Base-by-base conservation (phyloP, 2,329 filamentous ascomycete species). In the Madurella fahalii region DNA sequence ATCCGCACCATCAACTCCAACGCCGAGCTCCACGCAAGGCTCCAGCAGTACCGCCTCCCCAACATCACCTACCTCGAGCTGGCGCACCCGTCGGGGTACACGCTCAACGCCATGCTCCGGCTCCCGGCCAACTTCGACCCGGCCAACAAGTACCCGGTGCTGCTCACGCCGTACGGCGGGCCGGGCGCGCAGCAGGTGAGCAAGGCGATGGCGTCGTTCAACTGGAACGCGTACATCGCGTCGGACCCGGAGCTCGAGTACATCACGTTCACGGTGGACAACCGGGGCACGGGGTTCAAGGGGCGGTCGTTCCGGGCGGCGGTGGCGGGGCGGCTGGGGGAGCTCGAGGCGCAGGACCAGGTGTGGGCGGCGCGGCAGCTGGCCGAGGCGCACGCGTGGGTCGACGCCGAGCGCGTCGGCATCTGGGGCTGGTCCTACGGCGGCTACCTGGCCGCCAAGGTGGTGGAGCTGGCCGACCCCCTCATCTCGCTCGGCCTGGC, bases 371-470 rank as follows among this genome's bases (percentile, higher is more conserved):
- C 84, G 0, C 72, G 78, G 55, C 68, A 83, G 64, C 73, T 86
- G 2, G 72, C 76, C 0, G 66, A 71, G 32, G 71, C 74, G 53
- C 72, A 78, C 55, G 52, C 69, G 0, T 88, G 76, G 65, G 75
- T 87, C 54, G 80, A 88, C 63, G 67, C 71, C 1, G 67, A 77
- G 11, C 79, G 84, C 62, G 75, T 88, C 13, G 84, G 79, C 40
- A 87, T 88, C 64, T 87, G 81, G 73, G 85, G 85, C 1, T 87
- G 83, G 84, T 84, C 80, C 0, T 88, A 80, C 61, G 85, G 85
- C 12, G 85, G 85, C 1, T 89, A 85, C 62, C 74, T 89, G 1
- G 77, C 82, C 0, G 72, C 82, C 49, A 89, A 89, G 71, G 83
- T 86, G 0, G 72, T 89, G 8, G 85, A 89, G 64, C 72, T 75